Base-by-base conservation (phyloP, 805 yeast species). In the Candida taoyuanica region DNA sequence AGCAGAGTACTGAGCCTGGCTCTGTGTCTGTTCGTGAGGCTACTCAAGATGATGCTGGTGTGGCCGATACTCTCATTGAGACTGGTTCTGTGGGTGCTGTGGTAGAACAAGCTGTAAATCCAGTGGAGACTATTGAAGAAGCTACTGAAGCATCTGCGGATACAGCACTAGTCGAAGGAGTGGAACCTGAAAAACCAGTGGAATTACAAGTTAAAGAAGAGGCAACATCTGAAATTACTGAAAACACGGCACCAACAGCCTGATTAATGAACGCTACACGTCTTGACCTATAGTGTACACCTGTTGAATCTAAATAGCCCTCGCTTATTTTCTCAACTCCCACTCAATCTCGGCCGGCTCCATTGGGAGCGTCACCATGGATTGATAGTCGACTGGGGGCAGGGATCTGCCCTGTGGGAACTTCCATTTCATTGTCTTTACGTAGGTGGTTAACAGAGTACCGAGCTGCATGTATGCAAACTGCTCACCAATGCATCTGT, bases 401-500 rank as follows among this genome's bases (percentile, higher is more conserved):
- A 80, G 64, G 19, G 60, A 62, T 30, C 65, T 65, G 33, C 81
- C 79, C 23, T 62, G 64, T 34, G 81, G 76, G 41, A 78, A 70
- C 27, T 72, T 70, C 96, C 96, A 89, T 60, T 74, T 81, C 59
- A 85, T 65, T 44, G 82, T 78, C 63, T 81, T 83, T 24, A 91
- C 73, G 59, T 71, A 85, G 14, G 87, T 76, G 27, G 85, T 65
- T 57, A 93, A 68, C 44, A 93, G 71, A 34, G 93, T 80, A 34
- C 96, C 96, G 49, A 93, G 74, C 71, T 93, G 98, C 50, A 82
- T 79, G 63, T 81, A 86, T 18, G 98, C 98, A 67, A 93, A 93
- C 62, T 91, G 98, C 67, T 93, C 98, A 60, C 98, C 98, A 57
- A 93, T 91, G 68, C 98, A 93, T 70, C 98, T 84, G 64, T 93